These are phyloP conservation scores for Fusarium globosum DNA, from an alignment of 2,329 filamentous ascomycete species.

Conservation along the genomic window DNA sequence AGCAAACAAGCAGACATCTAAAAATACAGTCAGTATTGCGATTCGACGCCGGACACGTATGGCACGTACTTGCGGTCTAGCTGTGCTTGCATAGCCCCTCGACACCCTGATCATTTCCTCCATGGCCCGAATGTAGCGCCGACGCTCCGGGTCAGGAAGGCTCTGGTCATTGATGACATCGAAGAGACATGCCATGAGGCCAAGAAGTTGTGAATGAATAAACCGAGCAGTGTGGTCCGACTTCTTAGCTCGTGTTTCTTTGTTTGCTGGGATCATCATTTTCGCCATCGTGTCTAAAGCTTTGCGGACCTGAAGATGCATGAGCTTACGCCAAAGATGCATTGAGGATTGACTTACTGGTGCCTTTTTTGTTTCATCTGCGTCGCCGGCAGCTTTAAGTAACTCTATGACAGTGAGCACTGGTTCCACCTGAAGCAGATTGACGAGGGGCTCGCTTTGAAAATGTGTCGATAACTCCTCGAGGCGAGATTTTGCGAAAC, in stretches of 20 bases:
- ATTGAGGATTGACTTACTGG: constrained; percentile 60
- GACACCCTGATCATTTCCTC: constrained; percentile 87
- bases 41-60: not conserved
- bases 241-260: constrained; percentile 60
- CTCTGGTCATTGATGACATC: constrained; percentile 79
- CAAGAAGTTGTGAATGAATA: constrained; percentile 84
- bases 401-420: constrained; percentile 83
- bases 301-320: constrained; percentile 55
- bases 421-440: constrained; percentile 79
- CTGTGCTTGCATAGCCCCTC: constrained; percentile 77
- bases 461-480: constrained; percentile 77
- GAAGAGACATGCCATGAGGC: constrained; percentile 85
- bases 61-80: constrained; percentile 81
- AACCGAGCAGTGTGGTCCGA: constrained; percentile 75
- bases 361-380: constrained; percentile 64
- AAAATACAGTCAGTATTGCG: constrained; percentile 1
- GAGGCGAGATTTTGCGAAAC: constrained; percentile 75
- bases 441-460: constrained; percentile 70
- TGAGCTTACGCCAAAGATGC: constrained; percentile 39
- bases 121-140: constrained; percentile 82
- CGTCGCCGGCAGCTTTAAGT: constrained; percentile 81
- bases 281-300: constrained; percentile 60
- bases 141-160: constrained; percentile 73
- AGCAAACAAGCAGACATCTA: constrained; percentile 93
- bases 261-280: constrained; percentile 54